Conservation (phyloP, 352 stramenopile genomes). For the Phytophthora brassicae region DNA sequence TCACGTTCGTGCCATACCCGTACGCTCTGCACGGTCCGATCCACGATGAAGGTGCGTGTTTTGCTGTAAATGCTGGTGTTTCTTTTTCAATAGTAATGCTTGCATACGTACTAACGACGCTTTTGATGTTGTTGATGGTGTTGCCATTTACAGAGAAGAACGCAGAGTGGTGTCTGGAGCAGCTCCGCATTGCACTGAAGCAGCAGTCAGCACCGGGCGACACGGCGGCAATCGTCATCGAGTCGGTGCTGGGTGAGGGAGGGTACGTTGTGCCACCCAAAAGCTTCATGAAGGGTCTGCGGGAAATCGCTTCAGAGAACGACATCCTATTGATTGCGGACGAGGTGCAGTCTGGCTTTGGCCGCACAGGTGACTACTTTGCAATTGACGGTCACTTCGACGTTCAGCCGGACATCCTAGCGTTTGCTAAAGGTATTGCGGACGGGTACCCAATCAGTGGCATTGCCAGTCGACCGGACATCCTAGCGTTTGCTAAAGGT, state of each 20-base stretch:
- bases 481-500: slow-evolving; percentile 93
- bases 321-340: slow-evolving; percentile 94
- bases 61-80: slow-evolving; percentile 1
- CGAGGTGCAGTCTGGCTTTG: slow-evolving; percentile 92
- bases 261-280: slow-evolving; percentile 91
- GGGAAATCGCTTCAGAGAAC: slow-evolving; percentile 90
- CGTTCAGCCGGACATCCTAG: slow-evolving; percentile 90
- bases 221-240: slow-evolving; percentile 90
- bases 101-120: neutral
- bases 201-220: slow-evolving; percentile 88
- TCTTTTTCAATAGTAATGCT: neutral
- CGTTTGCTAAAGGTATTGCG: slow-evolving; percentile 94
- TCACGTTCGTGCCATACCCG: slow-evolving; percentile 88
- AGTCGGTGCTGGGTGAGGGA: slow-evolving; percentile 91
- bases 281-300: slow-evolving; percentile 91
- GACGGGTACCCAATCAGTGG: slow-evolving; percentile 91
- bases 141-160: slow-evolving; percentile 39
- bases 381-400: slow-evolving; percentile 85
- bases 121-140: neutral
- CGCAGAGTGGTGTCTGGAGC: slow-evolving; percentile 75
- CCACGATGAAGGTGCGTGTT: slow-evolving; percentile 54
- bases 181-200: slow-evolving; percentile 89
- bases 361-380: slow-evolving; percentile 86
- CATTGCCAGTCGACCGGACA: slow-evolving; percentile 93
- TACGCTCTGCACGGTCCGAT: slow-evolving; percentile 86